Evolutionary conservation across 2,329 filamentous ascomycete genomes (phyloP), one percentile per base, ranked within the genome.

Genomic region (Elsinoe necatrix): DNA sequence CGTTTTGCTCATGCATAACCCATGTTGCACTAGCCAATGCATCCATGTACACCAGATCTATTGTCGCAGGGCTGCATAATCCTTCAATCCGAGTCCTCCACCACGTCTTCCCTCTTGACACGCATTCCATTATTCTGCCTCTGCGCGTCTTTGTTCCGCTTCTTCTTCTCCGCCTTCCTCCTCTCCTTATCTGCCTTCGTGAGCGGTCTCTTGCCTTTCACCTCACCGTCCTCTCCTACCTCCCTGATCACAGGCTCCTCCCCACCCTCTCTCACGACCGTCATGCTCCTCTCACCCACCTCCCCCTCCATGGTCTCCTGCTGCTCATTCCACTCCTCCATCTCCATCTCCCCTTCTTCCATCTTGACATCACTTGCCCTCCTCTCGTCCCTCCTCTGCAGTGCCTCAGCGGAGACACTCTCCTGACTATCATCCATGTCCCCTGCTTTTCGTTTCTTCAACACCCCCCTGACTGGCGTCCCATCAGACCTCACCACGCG

Each of bases 151-250:
- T 73, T 69, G 57, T 72, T 71, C 63, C 75, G 73, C 64, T 76
- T 74, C 66, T 80, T 81, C 74, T 83, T 83, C 58, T 71, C 73
- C 61, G 71, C 72, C 68, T 78, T 81, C 60, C 78, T 72, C 56
- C 77, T 75, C 60, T 77, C 77, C 66, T 77, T 78, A 60, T 79
- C 76, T 50, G 73, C 60, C 48, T 63, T 68, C 50, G 69, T 68
- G 47, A 66, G 65, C 21, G 62, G 57, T n/a, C 14, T 20, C 18
- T 39, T 29, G 16, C 57, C 59, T 14, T 64, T 63, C 16, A 55
- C 48, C 21, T 55, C 54, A 11, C 47, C 56, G 29, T 61, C 54
- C 2, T n/a, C 51, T 8, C 29, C 51, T 23, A 31, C 45, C 37
- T 20, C 52, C 4, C 65, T 59, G 18, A 57, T 62, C 4, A 63